Conservation (phyloP, 208 protist species). For the Acanthamoeba triangularis region DNA sequence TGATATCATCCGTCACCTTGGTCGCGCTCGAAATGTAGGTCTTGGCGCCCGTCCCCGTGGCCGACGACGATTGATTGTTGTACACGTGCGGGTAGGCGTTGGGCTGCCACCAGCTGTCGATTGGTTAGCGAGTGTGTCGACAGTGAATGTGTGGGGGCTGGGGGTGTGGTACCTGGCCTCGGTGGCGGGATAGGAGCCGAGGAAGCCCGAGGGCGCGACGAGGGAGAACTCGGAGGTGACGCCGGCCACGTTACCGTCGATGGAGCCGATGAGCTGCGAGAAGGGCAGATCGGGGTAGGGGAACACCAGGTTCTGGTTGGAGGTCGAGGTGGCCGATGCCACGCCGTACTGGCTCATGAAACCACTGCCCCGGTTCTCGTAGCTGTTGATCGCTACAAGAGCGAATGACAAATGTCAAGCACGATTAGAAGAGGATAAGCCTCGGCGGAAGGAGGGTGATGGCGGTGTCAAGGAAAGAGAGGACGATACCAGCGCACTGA, state of each 20-base stretch:
- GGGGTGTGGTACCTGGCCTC: not conserved
- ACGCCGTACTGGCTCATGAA: conserved; percentile 63
- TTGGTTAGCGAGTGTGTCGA: not conserved
- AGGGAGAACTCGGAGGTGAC: conserved; percentile 37
- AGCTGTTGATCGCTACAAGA: conserved; percentile 12
- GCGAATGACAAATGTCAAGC: too few relatives aligned
- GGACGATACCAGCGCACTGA: not conserved
- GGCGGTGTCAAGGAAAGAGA: too few relatives aligned
- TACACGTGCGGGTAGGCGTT: conserved; percentile 10
- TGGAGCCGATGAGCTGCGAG: conserved; percentile 44
- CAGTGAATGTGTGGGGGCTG: not conserved
- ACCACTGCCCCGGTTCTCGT: conserved; percentile 4
- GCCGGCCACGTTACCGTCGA: not conserved
- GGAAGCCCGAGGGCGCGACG: not conserved
- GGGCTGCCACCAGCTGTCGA: not conserved
- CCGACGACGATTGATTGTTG: not conserved
- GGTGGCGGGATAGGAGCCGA: not conserved
- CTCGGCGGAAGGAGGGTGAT: too few relatives aligned
- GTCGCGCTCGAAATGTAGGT: conserved; percentile 16
- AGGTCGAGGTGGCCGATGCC: not conserved
- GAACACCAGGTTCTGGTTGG: conserved; percentile 32
- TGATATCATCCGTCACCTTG: not conserved
- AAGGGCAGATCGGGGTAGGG: conserved; percentile 52
- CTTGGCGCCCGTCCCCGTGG: not conserved
- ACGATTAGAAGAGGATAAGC: not conserved